These are phyloP conservation scores for Corylus americana DNA, from an alignment of 306 rosid genomes.

Conservation along the genomic window DNA sequence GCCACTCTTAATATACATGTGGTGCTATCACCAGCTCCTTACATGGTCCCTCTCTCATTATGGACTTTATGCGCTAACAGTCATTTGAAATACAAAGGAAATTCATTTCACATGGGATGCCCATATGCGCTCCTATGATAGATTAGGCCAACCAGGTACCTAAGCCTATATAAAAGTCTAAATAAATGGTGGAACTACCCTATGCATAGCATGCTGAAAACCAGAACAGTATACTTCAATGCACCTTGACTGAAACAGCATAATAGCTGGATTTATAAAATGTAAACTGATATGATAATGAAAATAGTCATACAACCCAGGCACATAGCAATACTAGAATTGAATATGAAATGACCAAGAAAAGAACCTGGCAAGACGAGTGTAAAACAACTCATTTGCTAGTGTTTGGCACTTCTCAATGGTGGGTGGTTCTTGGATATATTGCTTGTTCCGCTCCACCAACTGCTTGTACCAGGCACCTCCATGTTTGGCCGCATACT, in stretches of 20 bases:
- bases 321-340: neutral
- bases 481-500: slow-evolving; percentile 30
- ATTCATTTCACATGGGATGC: neutral
- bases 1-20: too few relatives aligned
- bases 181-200: neutral
- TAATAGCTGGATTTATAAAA: neutral
- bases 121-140: neutral
- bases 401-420: slow-evolving; percentile 49
- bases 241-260: neutral
- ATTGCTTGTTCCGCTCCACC: slow-evolving; percentile 49
- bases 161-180: neutral
- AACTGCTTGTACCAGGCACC: slow-evolving; percentile 40
- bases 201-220: neutral
- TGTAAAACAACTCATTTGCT: slow-evolving; percentile 57
- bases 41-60: too few relatives aligned
- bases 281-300: neutral
- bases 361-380: slow-evolving; percentile 61
- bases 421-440: slow-evolving; percentile 59
- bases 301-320: neutral
- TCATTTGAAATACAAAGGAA: neutral
- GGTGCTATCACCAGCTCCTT: too few relatives aligned
- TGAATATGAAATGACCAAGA: neutral
- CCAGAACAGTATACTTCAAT: neutral
- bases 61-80: too few relatives aligned
- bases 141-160: neutral